These are phyloP conservation scores for Phylloporus gajari DNA, from an alignment of 1,284 basidiomycete species.

Conservation along the genomic window DNA sequence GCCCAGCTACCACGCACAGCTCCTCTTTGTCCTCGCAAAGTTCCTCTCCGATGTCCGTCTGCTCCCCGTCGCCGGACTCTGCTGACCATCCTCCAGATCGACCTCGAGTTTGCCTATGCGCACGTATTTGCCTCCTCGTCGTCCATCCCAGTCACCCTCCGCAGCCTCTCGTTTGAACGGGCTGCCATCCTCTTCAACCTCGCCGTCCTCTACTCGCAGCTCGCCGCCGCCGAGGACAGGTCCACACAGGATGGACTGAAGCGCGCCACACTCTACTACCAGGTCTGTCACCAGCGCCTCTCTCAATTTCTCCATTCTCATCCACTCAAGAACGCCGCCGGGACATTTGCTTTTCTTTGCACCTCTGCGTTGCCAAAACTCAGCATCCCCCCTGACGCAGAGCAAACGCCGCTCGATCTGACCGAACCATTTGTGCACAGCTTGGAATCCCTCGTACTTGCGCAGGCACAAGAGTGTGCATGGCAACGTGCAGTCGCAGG, in stretches of 20 bases:
- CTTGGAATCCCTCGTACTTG: slow-evolving; percentile 85
- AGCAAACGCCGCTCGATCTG: slow-evolving; percentile 72
- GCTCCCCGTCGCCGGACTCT: slow-evolving; percentile 1
- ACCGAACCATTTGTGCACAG: slow-evolving; percentile 69
- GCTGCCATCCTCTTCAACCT: slow-evolving; percentile 85
- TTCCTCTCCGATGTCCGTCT: slow-evolving; percentile 71
- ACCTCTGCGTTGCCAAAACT: slow-evolving; percentile 69
- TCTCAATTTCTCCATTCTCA: slow-evolving; percentile 3
- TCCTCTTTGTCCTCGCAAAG: slow-evolving; percentile 80
- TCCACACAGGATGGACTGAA: slow-evolving; percentile 81
- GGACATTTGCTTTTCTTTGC: slow-evolving; percentile 74
- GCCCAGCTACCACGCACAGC: slow-evolving; percentile 88
- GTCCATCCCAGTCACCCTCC: slow-evolving; percentile 69
- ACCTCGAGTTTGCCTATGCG: slow-evolving; percentile 79
- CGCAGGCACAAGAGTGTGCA: slow-evolving; percentile 96
- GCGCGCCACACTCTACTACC: slow-evolving; percentile 74
- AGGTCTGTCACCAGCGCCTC: slow-evolving; percentile 58
- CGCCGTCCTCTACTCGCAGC: slow-evolving; percentile 81
- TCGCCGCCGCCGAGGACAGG: slow-evolving; percentile 75
- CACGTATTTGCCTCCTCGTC: slow-evolving; percentile 67
- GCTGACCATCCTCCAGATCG: slow-evolving; percentile 65
- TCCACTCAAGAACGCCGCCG: slow-evolving; percentile 74
- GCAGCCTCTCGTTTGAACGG: slow-evolving; percentile 84
- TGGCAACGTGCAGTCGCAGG: slow-evolving; percentile 94
- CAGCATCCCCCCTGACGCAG: slow-evolving; percentile 59